A percentile compares a stretch with the other conserved stretches of the same genome.
Conservation (phyloP, 2,329 filamentous ascomycete genomes). For the Pseudocercospora crystallina region DNA sequence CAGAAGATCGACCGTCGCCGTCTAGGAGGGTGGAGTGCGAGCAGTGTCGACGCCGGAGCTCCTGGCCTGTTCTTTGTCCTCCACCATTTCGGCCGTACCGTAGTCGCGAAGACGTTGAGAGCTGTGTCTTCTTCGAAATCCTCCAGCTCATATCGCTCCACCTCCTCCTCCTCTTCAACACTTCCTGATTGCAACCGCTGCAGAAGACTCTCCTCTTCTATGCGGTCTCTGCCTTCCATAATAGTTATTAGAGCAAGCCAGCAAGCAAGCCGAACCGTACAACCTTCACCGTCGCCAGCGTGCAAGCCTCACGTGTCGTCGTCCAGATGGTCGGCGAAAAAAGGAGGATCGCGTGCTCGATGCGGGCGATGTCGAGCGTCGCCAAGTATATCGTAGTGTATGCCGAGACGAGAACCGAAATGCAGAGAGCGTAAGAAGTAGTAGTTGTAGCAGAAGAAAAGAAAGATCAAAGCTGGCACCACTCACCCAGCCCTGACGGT, state of each 20-base stretch:
- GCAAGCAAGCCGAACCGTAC: neutral
- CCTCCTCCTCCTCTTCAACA: conserved; percentile 15
- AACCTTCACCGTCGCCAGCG: too few species aligned
- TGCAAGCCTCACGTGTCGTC: too few species aligned
- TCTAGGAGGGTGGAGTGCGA: conserved; percentile 16
- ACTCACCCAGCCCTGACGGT: too few species aligned
- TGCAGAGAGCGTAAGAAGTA: too few species aligned
- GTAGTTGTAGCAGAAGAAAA: too few species aligned
- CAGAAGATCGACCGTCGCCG: conserved; percentile 20
- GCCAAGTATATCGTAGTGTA: too few species aligned
- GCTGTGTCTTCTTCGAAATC: conserved; percentile 15
- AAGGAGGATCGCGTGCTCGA: too few species aligned
- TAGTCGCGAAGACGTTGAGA: conserved; percentile 4
- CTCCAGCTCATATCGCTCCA: conserved; percentile 14
- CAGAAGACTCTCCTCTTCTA: conserved; percentile 16
- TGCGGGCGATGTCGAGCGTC: too few species aligned
- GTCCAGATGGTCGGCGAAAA: too few species aligned
- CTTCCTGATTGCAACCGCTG: conserved; percentile 10
- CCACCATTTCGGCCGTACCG: conserved; percentile 12
- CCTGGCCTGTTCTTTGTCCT: conserved; percentile 6
- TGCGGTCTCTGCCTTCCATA: conserved; percentile 15
- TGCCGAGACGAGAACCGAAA: too few species aligned
- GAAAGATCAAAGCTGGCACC: too few species aligned
- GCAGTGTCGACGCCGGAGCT: conserved; percentile 11
- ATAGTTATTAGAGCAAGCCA: neutral